Evolutionary conservation across 2,329 filamentous ascomycete species (phyloP), one percentile per base, ranked within the genome.

Genomic region (Cordyceps tenuipes): DNA sequence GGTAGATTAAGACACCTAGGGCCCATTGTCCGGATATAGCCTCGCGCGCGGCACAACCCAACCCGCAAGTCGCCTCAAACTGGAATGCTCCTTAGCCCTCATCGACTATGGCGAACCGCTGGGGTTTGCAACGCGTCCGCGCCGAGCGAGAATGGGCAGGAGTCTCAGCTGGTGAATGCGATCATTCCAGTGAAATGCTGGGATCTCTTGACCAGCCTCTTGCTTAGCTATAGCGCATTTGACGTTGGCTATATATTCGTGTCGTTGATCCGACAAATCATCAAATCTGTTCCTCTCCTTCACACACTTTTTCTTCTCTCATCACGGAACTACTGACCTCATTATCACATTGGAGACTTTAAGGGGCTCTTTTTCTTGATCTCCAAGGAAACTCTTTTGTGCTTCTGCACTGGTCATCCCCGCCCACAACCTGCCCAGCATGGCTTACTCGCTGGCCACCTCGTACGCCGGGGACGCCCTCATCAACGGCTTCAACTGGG

Each of bases 401-500:
- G 12, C 15, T n/a, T 23, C 21, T 15, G 44, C 44, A 26, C 19
- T 26, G 9, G 44, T 6, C 10, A 29, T 29, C 29, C 29, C 31
- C 48, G 23, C 29, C 9, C 31, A 43, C 54, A 55, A 21, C 29
- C 31, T 17, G 34, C 39, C 44, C 49, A 63, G 43, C 50, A 73
- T 75, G 73, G 65, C 70, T 26, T 81, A 81, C 67, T 70, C 73
- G 39, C 67, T 81, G 53, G 67, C 69, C 12, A 72, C 70, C 60
- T 78, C 73, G 23, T 81, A 78, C 58, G 69, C 70, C 21, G 75
- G 76, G 49, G 70, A 73, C 51, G 72, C 75, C 57, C 71, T 81
- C 51, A 70, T 82, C 60, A 72, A 70, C 48, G 73, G 73, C 61
- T 83, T 83, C 68, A 75, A 72, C 63, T 83, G 81, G 70, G 76